These are phyloP conservation scores for Pseudogymnoascus sp. DNA, from an alignment of 2,329 filamentous ascomycete species.

Conservation along the genomic window DNA sequence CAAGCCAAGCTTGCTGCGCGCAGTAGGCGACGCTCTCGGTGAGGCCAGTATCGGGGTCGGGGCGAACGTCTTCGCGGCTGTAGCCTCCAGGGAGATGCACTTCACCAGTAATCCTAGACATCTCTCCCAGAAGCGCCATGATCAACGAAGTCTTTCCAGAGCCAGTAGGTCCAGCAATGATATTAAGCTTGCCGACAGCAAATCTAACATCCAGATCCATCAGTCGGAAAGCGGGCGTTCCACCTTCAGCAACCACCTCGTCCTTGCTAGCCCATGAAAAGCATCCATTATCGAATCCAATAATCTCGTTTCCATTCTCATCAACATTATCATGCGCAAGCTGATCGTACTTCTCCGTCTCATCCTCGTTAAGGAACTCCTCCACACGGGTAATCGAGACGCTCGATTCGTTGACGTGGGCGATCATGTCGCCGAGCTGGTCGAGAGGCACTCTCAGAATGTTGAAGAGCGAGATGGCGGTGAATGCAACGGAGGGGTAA, in stretches of 20 bases:
- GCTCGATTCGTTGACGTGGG: slow-evolving; percentile 94
- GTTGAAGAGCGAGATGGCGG: slow-evolving; percentile 90
- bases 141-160: slow-evolving; percentile 92
- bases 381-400: slow-evolving; percentile 96
- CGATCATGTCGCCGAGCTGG: slow-evolving; percentile 96
- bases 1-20: slow-evolving; percentile 92
- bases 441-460: slow-evolving; percentile 88
- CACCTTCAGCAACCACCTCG: slow-evolving; percentile 49
- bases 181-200: slow-evolving; percentile 75
- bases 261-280: slow-evolving; percentile 80
- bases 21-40: slow-evolving; percentile 94
- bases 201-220: slow-evolving; percentile 80
- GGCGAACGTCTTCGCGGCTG: slow-evolving; percentile 74
- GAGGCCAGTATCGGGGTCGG: slow-evolving; percentile 75
- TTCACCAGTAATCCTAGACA: slow-evolving; percentile 73
- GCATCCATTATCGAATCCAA: slow-evolving; percentile 77
- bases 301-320: slow-evolving; percentile 60
- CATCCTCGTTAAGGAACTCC: slow-evolving; percentile 84
- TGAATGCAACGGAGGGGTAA: slow-evolving; percentile 89
- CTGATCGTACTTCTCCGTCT: slow-evolving; percentile 92
- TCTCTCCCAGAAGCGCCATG: slow-evolving; percentile 93
- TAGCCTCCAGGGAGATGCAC: slow-evolving; percentile 80
- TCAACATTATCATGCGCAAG: slow-evolving; percentile 62
- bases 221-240: slow-evolving; percentile 67
- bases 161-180: slow-evolving; percentile 87